Conservation (phyloP, 306 rosid genomes). For the Trifolium dubium region DNA sequence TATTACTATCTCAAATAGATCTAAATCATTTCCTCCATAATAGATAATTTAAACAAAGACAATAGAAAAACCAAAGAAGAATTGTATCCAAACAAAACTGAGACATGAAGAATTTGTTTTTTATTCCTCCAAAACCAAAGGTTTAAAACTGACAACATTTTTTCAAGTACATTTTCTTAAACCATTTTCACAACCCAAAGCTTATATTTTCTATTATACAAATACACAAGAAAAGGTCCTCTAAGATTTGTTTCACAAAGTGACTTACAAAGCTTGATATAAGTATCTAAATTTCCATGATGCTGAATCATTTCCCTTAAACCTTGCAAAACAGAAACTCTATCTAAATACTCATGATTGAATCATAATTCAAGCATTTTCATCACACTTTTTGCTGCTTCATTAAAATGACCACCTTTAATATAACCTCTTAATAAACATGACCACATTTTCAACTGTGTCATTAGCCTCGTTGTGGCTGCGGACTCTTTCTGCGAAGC, state of each 20-base stretch:
- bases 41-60: too few relatives aligned
- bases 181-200: conserved; percentile 87
- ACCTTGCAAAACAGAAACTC: conserved; percentile 85
- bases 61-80: too few relatives aligned
- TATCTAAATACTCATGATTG: conserved; percentile 77
- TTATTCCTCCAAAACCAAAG: conserved; percentile 29
- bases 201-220: conserved; percentile 76
- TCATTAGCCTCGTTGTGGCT: too few relatives aligned
- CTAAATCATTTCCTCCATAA: too few relatives aligned
- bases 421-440: too few relatives aligned
- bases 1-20: too few relatives aligned
- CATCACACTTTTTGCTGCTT: conserved; percentile 81
- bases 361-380: conserved; percentile 85
- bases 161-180: conserved; percentile 41
- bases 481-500: too few relatives aligned
- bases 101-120: too few relatives aligned
- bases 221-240: conserved; percentile 80
- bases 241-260: conserved; percentile 75
- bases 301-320: conserved; percentile 70
- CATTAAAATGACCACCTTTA: conserved; percentile 76
- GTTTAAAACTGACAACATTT: conserved; percentile 4
- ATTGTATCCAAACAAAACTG: too few relatives aligned
- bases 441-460: too few relatives aligned
- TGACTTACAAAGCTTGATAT: conserved; percentile 79
- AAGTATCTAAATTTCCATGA: conserved; percentile 62